Conservation (phyloP, 148 eudicot species). For the Silene latifolia region DNA sequence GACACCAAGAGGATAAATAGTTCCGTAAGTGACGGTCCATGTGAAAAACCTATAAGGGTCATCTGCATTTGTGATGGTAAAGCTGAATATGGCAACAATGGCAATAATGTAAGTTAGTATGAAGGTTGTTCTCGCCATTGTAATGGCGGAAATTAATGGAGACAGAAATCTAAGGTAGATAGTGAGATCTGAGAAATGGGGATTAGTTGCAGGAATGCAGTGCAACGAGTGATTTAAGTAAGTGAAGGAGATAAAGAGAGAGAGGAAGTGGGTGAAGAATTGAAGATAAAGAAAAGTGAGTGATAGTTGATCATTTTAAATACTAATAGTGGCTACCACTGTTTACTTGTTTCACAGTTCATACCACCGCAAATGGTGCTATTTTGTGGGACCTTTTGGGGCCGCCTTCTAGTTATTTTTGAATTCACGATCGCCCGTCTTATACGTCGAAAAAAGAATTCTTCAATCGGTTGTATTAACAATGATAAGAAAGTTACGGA, state of each 20-base stretch:
- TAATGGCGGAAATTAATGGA: not conserved
- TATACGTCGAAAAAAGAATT: no score
- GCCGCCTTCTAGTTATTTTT: no score
- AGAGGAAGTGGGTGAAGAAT: not conserved
- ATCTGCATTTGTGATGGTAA: slow-evolving; percentile 52
- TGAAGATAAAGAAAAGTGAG: not conserved
- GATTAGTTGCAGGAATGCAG: not conserved
- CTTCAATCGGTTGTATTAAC: no score
- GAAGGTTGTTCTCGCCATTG: slow-evolving; percentile 39
- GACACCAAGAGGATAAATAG: slow-evolving; percentile 62
- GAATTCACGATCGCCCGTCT: no score
- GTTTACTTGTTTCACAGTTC: no score
- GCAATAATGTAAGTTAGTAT: slow-evolving; percentile 26
- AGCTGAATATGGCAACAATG: slow-evolving; percentile 33
- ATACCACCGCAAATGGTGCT: not conserved
- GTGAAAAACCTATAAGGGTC: slow-evolving; percentile 67
- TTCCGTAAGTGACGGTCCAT: slow-evolving; percentile 88
- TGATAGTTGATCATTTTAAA: not conserved
- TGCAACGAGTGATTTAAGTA: not conserved
- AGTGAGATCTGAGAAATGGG: slow-evolving; percentile 11
- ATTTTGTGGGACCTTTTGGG: slow-evolving; percentile 10
- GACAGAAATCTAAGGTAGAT: not conserved
- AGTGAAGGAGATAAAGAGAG: not conserved
- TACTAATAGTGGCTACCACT: not conserved
- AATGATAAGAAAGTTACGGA: no score